Evolutionary conservation across 1,284 basidiomycete genomes (phyloP).

Genomic region (Phellinidium pouzarii): DNA sequence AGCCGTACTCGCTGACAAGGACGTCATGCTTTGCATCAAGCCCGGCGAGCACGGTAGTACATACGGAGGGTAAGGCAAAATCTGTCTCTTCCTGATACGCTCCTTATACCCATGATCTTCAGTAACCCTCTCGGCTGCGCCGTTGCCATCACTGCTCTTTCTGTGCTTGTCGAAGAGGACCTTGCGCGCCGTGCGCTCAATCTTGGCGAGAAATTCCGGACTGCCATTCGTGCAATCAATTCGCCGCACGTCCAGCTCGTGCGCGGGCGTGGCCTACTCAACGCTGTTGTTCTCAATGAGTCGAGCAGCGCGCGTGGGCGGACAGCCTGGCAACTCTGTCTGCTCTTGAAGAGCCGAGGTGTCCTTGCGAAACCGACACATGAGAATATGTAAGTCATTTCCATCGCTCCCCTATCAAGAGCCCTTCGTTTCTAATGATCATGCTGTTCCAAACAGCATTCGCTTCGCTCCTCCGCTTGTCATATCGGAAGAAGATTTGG

Average conservation of each 20-base stretch:
- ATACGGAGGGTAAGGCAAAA: slow-evolving; percentile 71
- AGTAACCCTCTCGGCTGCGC: slow-evolving; percentile 90
- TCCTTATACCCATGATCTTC: slow-evolving; percentile 32
- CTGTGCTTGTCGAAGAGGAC: slow-evolving; percentile 83
- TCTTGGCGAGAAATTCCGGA: slow-evolving; percentile 81
- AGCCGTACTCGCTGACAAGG: slow-evolving; percentile 83
- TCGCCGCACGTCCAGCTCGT: slow-evolving; percentile 70
- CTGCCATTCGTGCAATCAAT: slow-evolving; percentile 55
- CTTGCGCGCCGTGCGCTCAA: slow-evolving; percentile 72
- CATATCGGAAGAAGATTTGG: slow-evolving; percentile 80
- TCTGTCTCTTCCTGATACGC: slow-evolving; percentile 4
- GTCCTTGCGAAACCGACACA: slow-evolving; percentile 96
- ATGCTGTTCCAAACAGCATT: slow-evolving; percentile 47
- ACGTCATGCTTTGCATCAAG: slow-evolving; percentile 91
- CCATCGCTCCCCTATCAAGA: slow-evolving; percentile 7
- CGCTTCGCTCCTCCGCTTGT: slow-evolving; percentile 95
- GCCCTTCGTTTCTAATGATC: not conserved
- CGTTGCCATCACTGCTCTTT: slow-evolving; percentile 85
- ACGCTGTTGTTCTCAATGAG: slow-evolving; percentile 94
- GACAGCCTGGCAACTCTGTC: slow-evolving; percentile 93
- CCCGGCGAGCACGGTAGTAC: slow-evolving; percentile 99
- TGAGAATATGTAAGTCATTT: slow-evolving; percentile 71
- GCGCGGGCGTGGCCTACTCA: slow-evolving; percentile 83
- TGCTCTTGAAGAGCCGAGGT: slow-evolving; percentile 87
- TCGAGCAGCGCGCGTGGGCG: slow-evolving; percentile 66